These are phyloP conservation scores for Daldinia sp. DNA, from an alignment of 2,329 filamentous ascomycete species.

Conservation along the genomic window DNA sequence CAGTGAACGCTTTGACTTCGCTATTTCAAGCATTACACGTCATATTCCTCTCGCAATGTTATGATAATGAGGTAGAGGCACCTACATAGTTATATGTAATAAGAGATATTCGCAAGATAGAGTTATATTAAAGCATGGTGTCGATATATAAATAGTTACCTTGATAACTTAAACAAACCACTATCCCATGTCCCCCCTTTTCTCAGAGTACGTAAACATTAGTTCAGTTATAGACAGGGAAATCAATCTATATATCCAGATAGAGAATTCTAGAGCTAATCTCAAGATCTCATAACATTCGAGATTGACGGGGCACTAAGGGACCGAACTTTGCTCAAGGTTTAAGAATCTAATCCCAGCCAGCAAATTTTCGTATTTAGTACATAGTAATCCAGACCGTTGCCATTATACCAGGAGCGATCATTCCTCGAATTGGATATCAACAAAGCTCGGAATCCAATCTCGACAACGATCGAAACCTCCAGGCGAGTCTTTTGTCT, in stretches of 20 bases:
- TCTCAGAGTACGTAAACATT: neutral
- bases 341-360: neutral
- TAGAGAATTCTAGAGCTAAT: neutral
- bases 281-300: neutral
- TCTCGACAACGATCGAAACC: neutral
- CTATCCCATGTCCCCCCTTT: neutral
- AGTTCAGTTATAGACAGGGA: neutral
- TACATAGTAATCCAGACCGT: neutral
- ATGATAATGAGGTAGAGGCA: too few species aligned
- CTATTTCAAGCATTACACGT: neutral
- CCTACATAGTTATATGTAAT: neutral
- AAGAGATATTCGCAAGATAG: neutral
- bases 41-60: too few species aligned
- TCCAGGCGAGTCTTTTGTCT: neutral
- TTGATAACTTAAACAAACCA: neutral
- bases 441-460: neutral
- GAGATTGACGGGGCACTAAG: neutral
- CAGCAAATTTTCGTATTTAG: neutral
- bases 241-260: neutral
- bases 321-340: neutral
- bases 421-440: neutral
- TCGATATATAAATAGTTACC: too few species aligned
- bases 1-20: neutral
- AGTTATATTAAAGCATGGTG: neutral
- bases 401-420: neutral